Percentiles rank a stretch among this genome's conserved stretches.
Conservation (phyloP, 257 asterid genomes). For the Linderniella brevidens region DNA sequence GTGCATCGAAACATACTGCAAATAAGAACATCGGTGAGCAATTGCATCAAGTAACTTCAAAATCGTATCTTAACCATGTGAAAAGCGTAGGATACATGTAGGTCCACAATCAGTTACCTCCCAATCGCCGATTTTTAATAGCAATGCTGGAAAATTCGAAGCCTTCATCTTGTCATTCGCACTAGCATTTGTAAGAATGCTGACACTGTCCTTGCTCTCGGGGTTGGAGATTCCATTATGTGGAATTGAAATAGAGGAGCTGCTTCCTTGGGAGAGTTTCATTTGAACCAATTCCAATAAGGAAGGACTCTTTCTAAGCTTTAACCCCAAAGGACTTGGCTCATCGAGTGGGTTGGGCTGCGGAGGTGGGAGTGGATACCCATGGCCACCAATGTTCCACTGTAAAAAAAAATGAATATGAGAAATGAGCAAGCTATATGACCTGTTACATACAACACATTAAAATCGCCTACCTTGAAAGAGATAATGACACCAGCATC, state of each 20-base stretch:
- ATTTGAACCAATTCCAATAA: slow-evolving; percentile 1
- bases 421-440: too few species aligned
- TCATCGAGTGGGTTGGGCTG: neutral
- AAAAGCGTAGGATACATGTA: too few species aligned
- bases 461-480: too few species aligned
- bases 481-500: too few species aligned
- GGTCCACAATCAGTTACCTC: neutral
- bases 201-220: neutral
- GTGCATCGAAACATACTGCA: slow-evolving; percentile 58
- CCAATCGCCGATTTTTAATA: neutral
- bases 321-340: neutral
- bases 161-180: slow-evolving; percentile 1
- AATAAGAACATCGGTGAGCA: slow-evolving; percentile 12
- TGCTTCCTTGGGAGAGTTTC: neutral
- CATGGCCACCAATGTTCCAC: neutral
- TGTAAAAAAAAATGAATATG: too few species aligned
- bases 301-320: neutral
- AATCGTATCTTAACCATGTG: too few species aligned
- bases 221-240: neutral
- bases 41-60: neutral
- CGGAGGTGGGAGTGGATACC: neutral
- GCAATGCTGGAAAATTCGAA: neutral
- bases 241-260: neutral
- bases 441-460: too few species aligned
- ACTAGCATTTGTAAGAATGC: neutral